These are phyloP conservation scores for Casuarina cunninghamiana DNA, from an alignment of 306 rosid genomes.

Conservation along the genomic window DNA sequence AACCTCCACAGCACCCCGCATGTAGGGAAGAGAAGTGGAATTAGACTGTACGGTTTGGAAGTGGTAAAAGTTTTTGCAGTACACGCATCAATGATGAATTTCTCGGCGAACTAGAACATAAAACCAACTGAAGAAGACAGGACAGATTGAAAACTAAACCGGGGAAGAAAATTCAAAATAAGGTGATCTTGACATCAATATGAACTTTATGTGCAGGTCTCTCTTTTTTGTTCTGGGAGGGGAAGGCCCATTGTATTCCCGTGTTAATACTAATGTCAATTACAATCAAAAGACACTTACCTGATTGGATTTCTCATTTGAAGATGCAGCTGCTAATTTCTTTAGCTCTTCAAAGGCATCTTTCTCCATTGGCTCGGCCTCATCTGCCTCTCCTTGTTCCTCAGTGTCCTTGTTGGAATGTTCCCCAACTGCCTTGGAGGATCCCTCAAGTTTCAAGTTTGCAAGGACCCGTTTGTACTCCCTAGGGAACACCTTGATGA, in stretches of 20 bases:
- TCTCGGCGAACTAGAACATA: background rate
- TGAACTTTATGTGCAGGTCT: too few relatives aligned
- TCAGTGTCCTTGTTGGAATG: conserved; percentile 37
- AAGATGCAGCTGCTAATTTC: conserved; percentile 70
- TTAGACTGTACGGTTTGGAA: background rate
- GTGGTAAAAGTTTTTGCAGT: background rate
- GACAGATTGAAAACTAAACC: background rate
- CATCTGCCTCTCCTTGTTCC: conserved; percentile 50
- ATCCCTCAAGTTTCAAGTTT: conserved; percentile 55
- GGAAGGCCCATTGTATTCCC: background rate
- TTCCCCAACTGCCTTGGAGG: conserved; percentile 43
- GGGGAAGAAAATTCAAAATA: background rate
- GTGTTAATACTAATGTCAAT: background rate
- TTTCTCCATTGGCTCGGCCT: conserved; percentile 50
- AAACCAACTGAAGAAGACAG: background rate
- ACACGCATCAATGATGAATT: background rate
- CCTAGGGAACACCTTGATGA: conserved; percentile 85
- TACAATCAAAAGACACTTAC: conserved; percentile 32
- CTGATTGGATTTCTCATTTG: conserved; percentile 61
- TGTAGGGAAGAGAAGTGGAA: background rate
- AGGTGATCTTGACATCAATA: background rate
- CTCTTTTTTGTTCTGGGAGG: background rate
- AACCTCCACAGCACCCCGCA: background rate
- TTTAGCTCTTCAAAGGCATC: conserved; percentile 98
- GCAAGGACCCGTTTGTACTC: conserved; percentile 89